phyloP scores from a whole-genome alignment of 768 basidiomycete genomes.

The Phanerochaete sordida region DNA sequence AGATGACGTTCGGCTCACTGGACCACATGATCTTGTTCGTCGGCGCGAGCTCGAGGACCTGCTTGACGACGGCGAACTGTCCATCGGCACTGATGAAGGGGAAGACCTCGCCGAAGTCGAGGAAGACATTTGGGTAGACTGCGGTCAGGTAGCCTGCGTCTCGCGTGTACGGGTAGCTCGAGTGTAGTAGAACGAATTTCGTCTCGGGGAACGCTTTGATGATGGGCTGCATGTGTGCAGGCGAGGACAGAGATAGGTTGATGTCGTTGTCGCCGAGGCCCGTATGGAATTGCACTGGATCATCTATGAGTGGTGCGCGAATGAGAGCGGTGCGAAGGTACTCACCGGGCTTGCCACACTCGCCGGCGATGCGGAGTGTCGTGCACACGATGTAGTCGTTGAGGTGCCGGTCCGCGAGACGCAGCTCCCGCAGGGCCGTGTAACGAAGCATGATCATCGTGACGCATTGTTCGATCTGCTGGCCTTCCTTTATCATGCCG shows the following conservation, averaged over 20 bases:
- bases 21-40: slow-evolving; percentile 83
- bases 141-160: slow-evolving; percentile 77
- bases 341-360: slow-evolving; percentile 58
- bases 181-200: slow-evolving; percentile 66
- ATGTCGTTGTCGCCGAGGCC: slow-evolving; percentile 79
- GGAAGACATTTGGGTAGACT: slow-evolving; percentile 68
- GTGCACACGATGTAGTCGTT: slow-evolving; percentile 66
- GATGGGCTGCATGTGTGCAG: slow-evolving; percentile 63
- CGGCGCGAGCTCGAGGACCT: slow-evolving; percentile 68
- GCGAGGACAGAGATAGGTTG: slow-evolving; percentile 51
- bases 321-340: not conserved
- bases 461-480: slow-evolving; percentile 25
- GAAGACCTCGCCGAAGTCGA: slow-evolving; percentile 81
- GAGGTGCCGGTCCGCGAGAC: slow-evolving; percentile 56
- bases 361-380: slow-evolving; percentile 49
- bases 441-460: slow-evolving; percentile 31
- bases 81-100: slow-evolving; percentile 62
- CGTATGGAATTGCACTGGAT: slow-evolving; percentile 86
- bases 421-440: slow-evolving; percentile 35
- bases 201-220: slow-evolving; percentile 62
- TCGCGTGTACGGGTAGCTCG: slow-evolving; percentile 74
- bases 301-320: not conserved
- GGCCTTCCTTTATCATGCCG: not conserved
- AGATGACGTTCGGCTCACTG: slow-evolving; percentile 40
- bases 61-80: slow-evolving; percentile 54